These are phyloP conservation scores for Clarireedia monteithiana DNA, from an alignment of 2,329 filamentous ascomycete species.

Conservation along the genomic window DNA sequence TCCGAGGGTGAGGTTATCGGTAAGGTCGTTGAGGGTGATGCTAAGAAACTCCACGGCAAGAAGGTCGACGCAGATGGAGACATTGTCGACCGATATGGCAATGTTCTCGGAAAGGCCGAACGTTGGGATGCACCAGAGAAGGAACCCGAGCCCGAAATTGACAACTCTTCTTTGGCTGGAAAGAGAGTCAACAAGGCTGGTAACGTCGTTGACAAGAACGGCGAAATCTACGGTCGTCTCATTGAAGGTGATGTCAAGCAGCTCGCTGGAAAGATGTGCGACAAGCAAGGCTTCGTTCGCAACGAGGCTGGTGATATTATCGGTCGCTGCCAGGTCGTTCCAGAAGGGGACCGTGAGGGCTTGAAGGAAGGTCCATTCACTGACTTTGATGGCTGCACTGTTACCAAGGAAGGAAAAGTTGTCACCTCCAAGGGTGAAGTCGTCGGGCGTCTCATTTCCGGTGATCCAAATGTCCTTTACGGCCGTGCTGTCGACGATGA, in stretches of 20 bases:
- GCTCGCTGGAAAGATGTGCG: constrained; percentile 60
- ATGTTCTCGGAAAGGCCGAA: constrained; percentile 58
- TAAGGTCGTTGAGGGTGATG: constrained; percentile 54
- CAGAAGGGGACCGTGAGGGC: constrained; percentile 56
- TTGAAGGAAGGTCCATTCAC: constrained; percentile 61
- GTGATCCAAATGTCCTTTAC: constrained; percentile 63
- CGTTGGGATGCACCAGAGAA: constrained; percentile 51
- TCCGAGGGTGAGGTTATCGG: constrained; percentile 48
- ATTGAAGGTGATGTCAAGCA: constrained; percentile 58
- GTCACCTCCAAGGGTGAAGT: constrained; percentile 59
- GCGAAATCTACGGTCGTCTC: constrained; percentile 54
- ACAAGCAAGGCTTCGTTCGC: constrained; percentile 64
- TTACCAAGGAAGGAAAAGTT: constrained; percentile 62
- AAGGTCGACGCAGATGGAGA: constrained; percentile 62
- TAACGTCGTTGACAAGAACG: constrained; percentile 47
- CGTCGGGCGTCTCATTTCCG: constrained; percentile 63
- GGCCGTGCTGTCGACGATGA: constrained; percentile 74
- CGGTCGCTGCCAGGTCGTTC: constrained; percentile 59
- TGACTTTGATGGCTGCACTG: constrained; percentile 55
- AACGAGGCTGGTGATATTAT: constrained; percentile 66
- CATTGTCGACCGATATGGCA: constrained; percentile 58
- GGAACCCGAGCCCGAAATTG: constrained; percentile 39
- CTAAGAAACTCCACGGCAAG: constrained; percentile 56
- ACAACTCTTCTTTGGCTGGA: constrained; percentile 56
- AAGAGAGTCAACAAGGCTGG: constrained; percentile 67